phyloP scores from a whole-genome alignment of 108 stramenopile species.

The Skeletonema marinoi region DNA sequence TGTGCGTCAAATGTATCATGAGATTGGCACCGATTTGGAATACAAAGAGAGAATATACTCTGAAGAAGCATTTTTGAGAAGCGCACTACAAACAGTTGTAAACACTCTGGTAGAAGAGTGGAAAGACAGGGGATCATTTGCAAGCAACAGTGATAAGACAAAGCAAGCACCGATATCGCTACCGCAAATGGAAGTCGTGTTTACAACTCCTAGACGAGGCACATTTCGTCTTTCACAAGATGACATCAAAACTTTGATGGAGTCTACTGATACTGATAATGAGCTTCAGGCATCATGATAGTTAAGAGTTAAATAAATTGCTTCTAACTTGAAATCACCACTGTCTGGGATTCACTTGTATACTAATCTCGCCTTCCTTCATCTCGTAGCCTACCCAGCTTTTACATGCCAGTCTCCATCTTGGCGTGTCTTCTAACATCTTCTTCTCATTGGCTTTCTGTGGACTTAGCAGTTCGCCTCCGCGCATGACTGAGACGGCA shows the following conservation, averaged over 20 bases:
- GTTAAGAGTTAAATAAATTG: neutral
- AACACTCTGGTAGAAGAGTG: slow-evolving; percentile 34
- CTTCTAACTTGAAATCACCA: slow-evolving; percentile 43
- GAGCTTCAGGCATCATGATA: neutral
- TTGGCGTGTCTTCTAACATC: slow-evolving; percentile 65
- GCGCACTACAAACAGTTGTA: slow-evolving; percentile 11
- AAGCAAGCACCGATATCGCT: neutral
- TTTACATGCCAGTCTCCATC: slow-evolving; percentile 80
- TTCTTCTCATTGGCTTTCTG: slow-evolving; percentile 58
- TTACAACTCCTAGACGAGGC: slow-evolving; percentile 33
- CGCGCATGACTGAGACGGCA: slow-evolving; percentile 57
- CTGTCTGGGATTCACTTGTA: slow-evolving; percentile 76
- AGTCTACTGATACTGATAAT: neutral
- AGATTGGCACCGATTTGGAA: neutral
- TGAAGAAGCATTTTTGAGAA: slow-evolving; percentile 9
- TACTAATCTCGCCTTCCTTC: slow-evolving; percentile 65
- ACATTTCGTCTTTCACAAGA: slow-evolving; percentile 27
- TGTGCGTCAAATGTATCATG: slow-evolving; percentile 6
- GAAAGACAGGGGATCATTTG: slow-evolving; percentile 7
- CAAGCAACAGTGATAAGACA: neutral
- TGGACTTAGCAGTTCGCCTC: slow-evolving; percentile 63
- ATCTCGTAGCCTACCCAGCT: slow-evolving; percentile 77
- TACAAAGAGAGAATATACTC: neutral
- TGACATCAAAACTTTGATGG: slow-evolving; percentile 25
- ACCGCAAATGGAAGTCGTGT: slow-evolving; percentile 40